phyloP scores from a whole-genome alignment of 23 red algal genomes.

The Gracilariopsis chorda region DNA sequence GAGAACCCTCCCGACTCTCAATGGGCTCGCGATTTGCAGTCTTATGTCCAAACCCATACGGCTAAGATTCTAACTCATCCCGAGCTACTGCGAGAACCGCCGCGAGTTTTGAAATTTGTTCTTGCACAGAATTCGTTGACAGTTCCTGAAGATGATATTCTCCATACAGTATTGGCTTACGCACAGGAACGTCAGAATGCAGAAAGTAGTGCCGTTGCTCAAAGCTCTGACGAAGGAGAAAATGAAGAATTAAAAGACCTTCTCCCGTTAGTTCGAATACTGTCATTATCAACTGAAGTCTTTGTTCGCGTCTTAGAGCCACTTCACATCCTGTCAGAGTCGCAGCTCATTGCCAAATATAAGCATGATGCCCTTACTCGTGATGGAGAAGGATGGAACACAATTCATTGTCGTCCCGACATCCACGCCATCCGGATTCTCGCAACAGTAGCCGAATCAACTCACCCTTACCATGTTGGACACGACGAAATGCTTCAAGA shows the following conservation, averaged over 20 bases:
- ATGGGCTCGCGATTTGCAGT: constrained; percentile 25
- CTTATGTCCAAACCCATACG: constrained; percentile 31
- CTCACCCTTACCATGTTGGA: constrained; percentile 40
- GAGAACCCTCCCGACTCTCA: neutral
- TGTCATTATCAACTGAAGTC: constrained; percentile 24
- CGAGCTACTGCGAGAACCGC: constrained; percentile 1
- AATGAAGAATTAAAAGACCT: neutral
- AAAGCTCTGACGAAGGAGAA: neutral
- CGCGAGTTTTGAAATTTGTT: neutral
- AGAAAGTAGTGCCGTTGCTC: neutral
- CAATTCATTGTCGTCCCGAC: neutral
- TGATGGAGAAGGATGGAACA: neutral
- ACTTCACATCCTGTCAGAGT: neutral
- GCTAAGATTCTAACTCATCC: constrained; percentile 6
- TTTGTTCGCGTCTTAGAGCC: constrained; percentile 39
- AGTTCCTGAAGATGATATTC: constrained; percentile 19
- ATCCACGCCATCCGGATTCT: neutral
- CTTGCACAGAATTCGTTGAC: constrained; percentile 17
- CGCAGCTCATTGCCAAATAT: constrained; percentile 26
- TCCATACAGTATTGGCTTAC: neutral
- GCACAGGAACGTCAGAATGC: neutral
- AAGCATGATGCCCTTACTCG: constrained; percentile 42
- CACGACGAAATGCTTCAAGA: constrained; percentile 27
- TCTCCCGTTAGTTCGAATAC: constrained; percentile 17
- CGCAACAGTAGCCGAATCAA: constrained; percentile 29